phyloP scores from a whole-genome alignment of 805 yeast species.

The Priceomyces haplophilus region DNA sequence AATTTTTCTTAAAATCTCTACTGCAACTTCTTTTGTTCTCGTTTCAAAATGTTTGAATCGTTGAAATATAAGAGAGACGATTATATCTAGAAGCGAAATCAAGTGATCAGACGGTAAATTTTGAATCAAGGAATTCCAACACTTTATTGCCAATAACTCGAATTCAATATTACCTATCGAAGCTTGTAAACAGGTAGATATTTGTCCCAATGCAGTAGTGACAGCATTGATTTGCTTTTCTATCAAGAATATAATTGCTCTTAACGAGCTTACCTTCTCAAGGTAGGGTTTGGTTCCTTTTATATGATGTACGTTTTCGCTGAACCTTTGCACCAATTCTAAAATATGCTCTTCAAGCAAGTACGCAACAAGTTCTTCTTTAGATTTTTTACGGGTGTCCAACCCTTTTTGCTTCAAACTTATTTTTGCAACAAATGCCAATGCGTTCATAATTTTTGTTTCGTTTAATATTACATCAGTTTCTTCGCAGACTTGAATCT shows the following conservation, averaged over 20 bases:
- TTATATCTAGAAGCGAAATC: constrained; percentile 65
- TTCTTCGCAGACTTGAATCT: constrained; percentile 29
- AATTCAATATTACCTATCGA: constrained; percentile 64
- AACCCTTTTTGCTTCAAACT: constrained; percentile 16
- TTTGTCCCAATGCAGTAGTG: constrained; percentile 67
- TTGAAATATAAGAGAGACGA: constrained; percentile 71
- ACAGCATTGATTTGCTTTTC: constrained; percentile 53
- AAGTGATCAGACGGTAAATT: constrained; percentile 56
- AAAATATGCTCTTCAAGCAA: constrained; percentile 56
- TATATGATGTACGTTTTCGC: constrained; percentile 73
- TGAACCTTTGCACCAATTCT: constrained; percentile 74
- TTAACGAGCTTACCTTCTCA: constrained; percentile 66
- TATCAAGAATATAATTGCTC: constrained; percentile 70
- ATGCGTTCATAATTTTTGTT: constrained; percentile 39
- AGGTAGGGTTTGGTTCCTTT: constrained; percentile 69
- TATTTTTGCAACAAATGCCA: constrained; percentile 37
- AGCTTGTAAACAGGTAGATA: constrained; percentile 80
- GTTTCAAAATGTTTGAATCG: constrained; percentile 53
- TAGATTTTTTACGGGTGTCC: constrained; percentile 4
- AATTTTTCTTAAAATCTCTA: constrained; percentile 43
- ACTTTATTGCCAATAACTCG: constrained; percentile 57
- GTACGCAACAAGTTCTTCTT: constrained; percentile 25
- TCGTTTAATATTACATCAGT: constrained; percentile 27
- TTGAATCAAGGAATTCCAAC: constrained; percentile 63
- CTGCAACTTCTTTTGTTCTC: constrained; percentile 50